phyloP scores from a whole-genome alignment of 768 basidiomycete species.

The Podaxis sp. region DNA sequence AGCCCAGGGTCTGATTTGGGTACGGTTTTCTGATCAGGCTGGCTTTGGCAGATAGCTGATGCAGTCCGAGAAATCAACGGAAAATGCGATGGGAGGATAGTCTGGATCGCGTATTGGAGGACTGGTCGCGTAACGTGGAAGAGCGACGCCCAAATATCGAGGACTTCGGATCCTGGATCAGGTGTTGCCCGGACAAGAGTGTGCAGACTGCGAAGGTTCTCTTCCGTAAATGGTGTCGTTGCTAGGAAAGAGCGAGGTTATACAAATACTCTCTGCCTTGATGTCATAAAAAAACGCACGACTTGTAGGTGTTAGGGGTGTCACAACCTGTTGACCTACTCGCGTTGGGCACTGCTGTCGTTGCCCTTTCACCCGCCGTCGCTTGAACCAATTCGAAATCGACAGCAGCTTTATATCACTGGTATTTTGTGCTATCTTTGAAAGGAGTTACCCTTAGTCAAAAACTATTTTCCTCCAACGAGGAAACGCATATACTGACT shows the following conservation, averaged over 20 bases:
- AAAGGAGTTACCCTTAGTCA: not conserved
- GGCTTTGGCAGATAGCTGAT: not conserved
- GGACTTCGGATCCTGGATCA: not conserved
- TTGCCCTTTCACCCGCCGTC: not conserved
- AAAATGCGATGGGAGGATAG: not conserved
- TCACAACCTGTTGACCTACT: not conserved
- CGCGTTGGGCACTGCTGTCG: not conserved
- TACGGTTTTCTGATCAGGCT: not conserved
- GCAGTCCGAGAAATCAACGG: not conserved
- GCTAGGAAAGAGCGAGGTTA: not conserved
- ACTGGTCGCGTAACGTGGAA: slow-evolving; percentile 4
- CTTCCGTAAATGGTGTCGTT: not conserved
- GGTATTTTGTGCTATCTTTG: not conserved
- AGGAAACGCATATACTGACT: slow-evolving; percentile 3
- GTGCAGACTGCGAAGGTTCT: slow-evolving; percentile 6
- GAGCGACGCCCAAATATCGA: slow-evolving; percentile 5
- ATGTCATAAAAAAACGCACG: not conserved
- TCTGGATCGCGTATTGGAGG: slow-evolving; percentile 1
- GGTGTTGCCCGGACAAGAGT: slow-evolving; percentile 8
- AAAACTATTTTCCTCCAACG: not conserved
- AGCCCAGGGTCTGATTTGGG: not conserved
- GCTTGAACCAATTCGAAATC: slow-evolving; percentile 3
- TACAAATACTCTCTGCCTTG: not conserved
- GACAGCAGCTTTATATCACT: not conserved
- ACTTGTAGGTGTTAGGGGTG: not conserved